Evolutionary conservation across 225 moss, liverwort and hornwort genomes (phyloP), one percentile per base, ranked within the genome.

Genomic region (Physcomitrellopsis africana): DNA sequence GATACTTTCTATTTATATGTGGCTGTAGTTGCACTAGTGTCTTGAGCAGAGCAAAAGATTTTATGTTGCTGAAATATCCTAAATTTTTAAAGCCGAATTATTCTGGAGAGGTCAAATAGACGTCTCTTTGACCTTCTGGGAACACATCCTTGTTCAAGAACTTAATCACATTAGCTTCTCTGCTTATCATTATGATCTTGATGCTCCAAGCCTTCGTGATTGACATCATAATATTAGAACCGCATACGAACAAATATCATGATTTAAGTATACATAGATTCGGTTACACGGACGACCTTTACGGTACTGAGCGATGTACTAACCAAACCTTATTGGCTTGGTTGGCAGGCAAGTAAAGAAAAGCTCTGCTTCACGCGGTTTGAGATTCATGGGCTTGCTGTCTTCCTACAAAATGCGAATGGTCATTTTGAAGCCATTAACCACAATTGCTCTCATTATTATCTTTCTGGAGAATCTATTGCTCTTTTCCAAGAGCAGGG

Each of bases 291-390:
- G 24, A 24, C 24, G 24, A 24, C 32, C 32, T 37, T 37, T 2
- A 37, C 7, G 32, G 32, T 37, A 37, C 32, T 2, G 7, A 37
- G 4, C 32, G 7, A 37, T 37, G 32, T 37, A 37, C 32, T 37
- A 37, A 37, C 7, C 2, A 7, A 37, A 37, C 32, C 32, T 7
- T 5, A 37, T 65, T 54, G 66, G 51, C 23, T 1, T 77, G 52
- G 7, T 7, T 37, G 32, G 41, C 85, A 91, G 91, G 90, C 94
- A 74, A 85, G 73, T 76, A 89, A 85, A 67, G 90, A 92, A 76
- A 94, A 90, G 87, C 83, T 94, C 22, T 92, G 86, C 79, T 92
- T 90, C 77, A 92, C 91, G 47, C 82, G 92, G n/a, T 94, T 92
- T 72, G 90, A 92, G 80, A 90, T 92, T 42, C 92, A 90, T 20